Evolutionary conservation across 1,139 yeast species (phyloP).

Genomic region (Lodderomyces elongisporus): DNA sequence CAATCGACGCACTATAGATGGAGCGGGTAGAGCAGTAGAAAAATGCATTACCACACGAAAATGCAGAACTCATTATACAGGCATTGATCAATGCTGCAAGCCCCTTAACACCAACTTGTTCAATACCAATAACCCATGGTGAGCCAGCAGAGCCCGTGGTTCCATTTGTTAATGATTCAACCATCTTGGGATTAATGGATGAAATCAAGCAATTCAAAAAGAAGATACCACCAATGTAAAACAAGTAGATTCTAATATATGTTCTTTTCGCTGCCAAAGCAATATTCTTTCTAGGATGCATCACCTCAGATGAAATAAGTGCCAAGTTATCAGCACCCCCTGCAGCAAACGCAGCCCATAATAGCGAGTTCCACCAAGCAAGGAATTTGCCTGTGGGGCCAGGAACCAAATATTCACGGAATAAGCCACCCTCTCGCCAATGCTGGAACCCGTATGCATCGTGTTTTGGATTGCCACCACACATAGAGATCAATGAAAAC

Average conservation of each 20-base stretch:
- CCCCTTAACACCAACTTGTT: slow-evolving; percentile 31
- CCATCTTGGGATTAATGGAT: slow-evolving; percentile 27
- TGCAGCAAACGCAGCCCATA: slow-evolving; percentile 38
- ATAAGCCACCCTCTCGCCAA: slow-evolving; percentile 33
- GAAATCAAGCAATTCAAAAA: slow-evolving; percentile 33
- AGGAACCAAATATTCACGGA: slow-evolving; percentile 25
- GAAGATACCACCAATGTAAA: slow-evolving; percentile 36
- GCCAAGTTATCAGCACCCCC: slow-evolving; percentile 40
- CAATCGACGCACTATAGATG: slow-evolving; percentile 32
- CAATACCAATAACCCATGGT: slow-evolving; percentile 39
- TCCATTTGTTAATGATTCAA: slow-evolving; percentile 21
- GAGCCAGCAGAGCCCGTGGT: slow-evolving; percentile 31
- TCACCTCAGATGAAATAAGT: slow-evolving; percentile 30
- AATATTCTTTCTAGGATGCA: slow-evolving; percentile 28
- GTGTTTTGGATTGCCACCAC: slow-evolving; percentile 34
- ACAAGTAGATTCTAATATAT: slow-evolving; percentile 23
- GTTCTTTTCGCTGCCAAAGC: slow-evolving; percentile 33
- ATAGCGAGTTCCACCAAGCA: slow-evolving; percentile 31
- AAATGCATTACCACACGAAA: slow-evolving; percentile 38
- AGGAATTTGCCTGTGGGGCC: slow-evolving; percentile 35
- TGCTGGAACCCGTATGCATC: slow-evolving; percentile 37
- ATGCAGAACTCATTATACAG: slow-evolving; percentile 30
- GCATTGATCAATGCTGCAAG: slow-evolving; percentile 34
- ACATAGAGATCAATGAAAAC: slow-evolving; percentile 35
- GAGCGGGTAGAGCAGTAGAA: slow-evolving; percentile 33